Percentiles rank a stretch among this genome's conserved stretches.
These are phyloP conservation scores for Solanum virginianum DNA, from an alignment of 257 asterid genomes.

Conservation along the genomic window DNA sequence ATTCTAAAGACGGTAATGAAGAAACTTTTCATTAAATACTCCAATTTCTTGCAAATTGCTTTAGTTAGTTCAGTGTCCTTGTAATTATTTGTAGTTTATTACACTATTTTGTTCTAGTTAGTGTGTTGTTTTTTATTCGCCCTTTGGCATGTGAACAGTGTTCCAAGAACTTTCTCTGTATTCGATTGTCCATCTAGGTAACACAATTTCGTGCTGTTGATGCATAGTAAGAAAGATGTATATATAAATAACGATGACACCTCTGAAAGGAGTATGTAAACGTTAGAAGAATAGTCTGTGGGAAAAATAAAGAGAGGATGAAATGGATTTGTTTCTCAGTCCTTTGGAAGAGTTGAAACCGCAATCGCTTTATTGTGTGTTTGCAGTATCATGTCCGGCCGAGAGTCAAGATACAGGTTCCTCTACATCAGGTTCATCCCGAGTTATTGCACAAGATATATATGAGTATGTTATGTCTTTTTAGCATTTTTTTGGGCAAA, in stretches of 20 bases:
- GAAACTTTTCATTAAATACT: neutral
- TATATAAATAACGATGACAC: neutral
- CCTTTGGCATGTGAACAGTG: neutral
- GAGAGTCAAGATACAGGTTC: constrained; percentile 87
- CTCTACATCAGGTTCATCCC: constrained; percentile 60
- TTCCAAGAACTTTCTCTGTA: neutral
- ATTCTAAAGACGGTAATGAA: constrained; percentile 71
- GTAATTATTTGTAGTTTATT: neutral
- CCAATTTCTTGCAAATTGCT: neutral
- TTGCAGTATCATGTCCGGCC: constrained; percentile 61
- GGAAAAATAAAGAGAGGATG: neutral
- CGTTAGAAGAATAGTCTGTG: neutral
- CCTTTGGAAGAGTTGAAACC: neutral
- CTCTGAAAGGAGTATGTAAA: neutral
- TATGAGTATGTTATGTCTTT: constrained; percentile 39
- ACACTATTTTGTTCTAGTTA: neutral
- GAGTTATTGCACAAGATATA: constrained; percentile 51
- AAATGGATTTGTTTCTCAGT: neutral
- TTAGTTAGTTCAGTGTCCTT: neutral
- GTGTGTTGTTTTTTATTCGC: neutral
- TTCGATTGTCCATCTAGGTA: neutral
- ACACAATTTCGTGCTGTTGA: neutral
- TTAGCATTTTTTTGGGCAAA: neutral
- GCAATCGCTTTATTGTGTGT: neutral
- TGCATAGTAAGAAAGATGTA: neutral